These are phyloP conservation scores for Umbelopsis vinacea DNA, from an alignment of 192 early-diverging fungal species.

Conservation along the genomic window DNA sequence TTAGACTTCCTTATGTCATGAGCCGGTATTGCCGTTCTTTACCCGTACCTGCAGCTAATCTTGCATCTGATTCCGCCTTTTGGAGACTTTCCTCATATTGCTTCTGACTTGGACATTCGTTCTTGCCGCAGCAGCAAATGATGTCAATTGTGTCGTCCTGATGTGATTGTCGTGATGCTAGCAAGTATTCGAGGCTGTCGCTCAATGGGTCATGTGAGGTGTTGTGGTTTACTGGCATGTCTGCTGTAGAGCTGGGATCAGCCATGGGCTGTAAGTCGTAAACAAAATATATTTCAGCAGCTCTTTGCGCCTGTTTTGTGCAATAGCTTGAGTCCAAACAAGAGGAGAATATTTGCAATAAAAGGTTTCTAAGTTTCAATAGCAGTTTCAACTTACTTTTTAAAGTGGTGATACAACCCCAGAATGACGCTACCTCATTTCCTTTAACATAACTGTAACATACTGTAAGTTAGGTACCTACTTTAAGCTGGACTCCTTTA, in stretches of 20 bases:
- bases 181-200: neutral
- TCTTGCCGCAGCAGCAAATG: conserved; percentile 34
- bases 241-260: neutral
- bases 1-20: neutral
- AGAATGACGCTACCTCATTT: too few species aligned
- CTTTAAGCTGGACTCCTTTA: too few species aligned
- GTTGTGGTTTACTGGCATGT: neutral
- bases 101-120: conserved; percentile 21
- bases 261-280: neutral
- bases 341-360: too few species aligned
- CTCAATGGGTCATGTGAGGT: conserved; percentile 8
- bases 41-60: conserved; percentile 48
- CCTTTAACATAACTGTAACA: too few species aligned
- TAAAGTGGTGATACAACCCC: too few species aligned
- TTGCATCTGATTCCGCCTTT: conserved; percentile 42
- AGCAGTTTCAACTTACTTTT: too few species aligned
- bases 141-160: neutral
- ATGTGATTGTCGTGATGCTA: conserved; percentile 2
- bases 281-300: neutral
- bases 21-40: neutral
- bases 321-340: too few species aligned
- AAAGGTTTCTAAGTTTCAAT: too few species aligned
- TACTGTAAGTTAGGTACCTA: too few species aligned
- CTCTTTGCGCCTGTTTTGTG: too few species aligned
- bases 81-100: conserved; percentile 7